Conservation (phyloP, 306 rosid species). For the Begonia fuchsioides region DNA sequence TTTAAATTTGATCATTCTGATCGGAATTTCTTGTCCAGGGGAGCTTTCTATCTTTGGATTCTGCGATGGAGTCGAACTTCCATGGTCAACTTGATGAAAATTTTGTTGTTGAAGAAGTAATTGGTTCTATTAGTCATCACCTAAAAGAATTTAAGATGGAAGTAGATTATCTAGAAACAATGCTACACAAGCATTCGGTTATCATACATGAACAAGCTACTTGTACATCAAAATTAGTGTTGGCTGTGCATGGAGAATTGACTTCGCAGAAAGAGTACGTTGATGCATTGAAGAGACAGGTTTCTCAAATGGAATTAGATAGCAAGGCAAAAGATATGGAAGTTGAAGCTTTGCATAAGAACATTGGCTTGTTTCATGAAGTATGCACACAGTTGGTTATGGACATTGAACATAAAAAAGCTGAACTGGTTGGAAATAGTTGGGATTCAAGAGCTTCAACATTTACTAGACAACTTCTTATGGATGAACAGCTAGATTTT, state of each 20-base stretch:
- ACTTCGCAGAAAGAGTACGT: slow-evolving; percentile 42
- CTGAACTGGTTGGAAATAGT: slow-evolving; percentile 44
- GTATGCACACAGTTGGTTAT: slow-evolving; percentile 38
- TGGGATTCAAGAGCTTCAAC: slow-evolving; percentile 11
- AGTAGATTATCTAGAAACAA: slow-evolving; percentile 41
- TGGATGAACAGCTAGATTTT: slow-evolving; percentile 8
- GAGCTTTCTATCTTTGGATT: slow-evolving; percentile 18
- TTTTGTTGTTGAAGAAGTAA: slow-evolving; percentile 16
- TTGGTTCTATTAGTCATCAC: slow-evolving; percentile 27
- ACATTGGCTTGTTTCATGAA: slow-evolving; percentile 41
- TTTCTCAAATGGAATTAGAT: slow-evolving; percentile 16
- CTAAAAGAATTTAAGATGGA: slow-evolving; percentile 38
- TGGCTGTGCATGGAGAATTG: slow-evolving; percentile 36
- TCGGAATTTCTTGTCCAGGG: slow-evolving; percentile 28
- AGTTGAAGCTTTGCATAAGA: slow-evolving; percentile 37
- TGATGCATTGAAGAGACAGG: slow-evolving; percentile 44
- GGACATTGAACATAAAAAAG: slow-evolving; percentile 47
- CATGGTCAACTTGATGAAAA: slow-evolving; percentile 29
- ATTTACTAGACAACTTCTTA: slow-evolving; percentile 10
- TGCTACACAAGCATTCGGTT: slow-evolving; percentile 32
- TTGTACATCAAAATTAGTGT: slow-evolving; percentile 28
- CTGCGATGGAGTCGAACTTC: slow-evolving; percentile 33
- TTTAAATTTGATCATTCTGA: slow-evolving; percentile 5
- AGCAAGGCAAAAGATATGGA: slow-evolving; percentile 37
- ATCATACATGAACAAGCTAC: slow-evolving; percentile 36